These are phyloP conservation scores for Metschnikowia kunwiensis DNA, from an alignment of 805 yeast genomes.

Conservation along the genomic window DNA sequence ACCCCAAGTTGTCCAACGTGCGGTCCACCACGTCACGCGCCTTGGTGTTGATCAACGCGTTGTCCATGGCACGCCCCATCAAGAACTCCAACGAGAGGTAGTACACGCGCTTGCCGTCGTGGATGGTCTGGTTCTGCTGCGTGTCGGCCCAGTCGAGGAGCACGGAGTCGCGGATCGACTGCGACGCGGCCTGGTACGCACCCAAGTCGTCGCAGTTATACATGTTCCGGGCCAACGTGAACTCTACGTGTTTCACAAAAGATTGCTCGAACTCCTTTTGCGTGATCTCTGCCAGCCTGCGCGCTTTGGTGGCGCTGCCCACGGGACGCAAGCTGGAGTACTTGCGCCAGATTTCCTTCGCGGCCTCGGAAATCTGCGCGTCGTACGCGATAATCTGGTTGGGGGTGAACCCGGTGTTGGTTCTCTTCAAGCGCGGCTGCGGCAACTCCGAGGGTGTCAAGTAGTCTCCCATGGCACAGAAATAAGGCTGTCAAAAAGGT, in stretches of 20 bases:
- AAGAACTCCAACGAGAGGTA: conserved; percentile 83
- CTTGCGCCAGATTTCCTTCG: conserved; percentile 75
- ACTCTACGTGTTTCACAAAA: conserved; percentile 84
- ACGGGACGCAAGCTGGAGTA: conserved; percentile 47
- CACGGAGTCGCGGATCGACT: conserved; percentile 72
- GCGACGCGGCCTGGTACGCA: conserved; percentile 87
- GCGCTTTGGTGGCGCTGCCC: conserved; percentile 10
- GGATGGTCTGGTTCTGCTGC: conserved; percentile 81
- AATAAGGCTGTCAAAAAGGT: too few relatives aligned
- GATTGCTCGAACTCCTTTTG: conserved; percentile 60
- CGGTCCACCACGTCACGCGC: conserved; percentile 54
- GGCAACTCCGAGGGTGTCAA: conserved; percentile 39
- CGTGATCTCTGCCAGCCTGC: conserved; percentile 25
- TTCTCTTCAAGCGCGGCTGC: conserved; percentile 55
- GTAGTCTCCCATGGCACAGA: conserved; percentile 38
- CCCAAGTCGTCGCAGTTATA: conserved; percentile 91
- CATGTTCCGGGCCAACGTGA: conserved; percentile 84
- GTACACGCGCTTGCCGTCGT: conserved; percentile 82
- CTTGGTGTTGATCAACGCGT: conserved; percentile 80
- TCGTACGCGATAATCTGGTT: conserved; percentile 83
- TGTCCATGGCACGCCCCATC: conserved; percentile 95
- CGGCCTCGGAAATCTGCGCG: conserved; percentile 72
- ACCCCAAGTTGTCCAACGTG: conserved; percentile 66
- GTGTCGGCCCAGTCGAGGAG: conserved; percentile 90
- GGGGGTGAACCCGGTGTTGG: conserved; percentile 88